Percentiles rank a stretch among this genome's conserved stretches.
Conservation (phyloP, 2,329 filamentous ascomycete genomes). For the Didymella segeticola region DNA sequence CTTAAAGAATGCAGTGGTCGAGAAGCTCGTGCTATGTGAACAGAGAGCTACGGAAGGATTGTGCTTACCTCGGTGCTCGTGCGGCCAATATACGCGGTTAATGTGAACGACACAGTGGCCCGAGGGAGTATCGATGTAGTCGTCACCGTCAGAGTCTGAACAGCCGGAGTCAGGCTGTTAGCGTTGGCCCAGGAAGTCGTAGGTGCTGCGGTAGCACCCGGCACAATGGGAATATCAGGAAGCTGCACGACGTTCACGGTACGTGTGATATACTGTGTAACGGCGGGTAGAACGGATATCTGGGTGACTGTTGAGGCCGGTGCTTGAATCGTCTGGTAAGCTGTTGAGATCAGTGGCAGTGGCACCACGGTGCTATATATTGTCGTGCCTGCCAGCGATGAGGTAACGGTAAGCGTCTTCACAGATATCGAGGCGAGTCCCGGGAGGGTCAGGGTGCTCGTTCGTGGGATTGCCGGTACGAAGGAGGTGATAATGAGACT, state of each 20-base stretch:
- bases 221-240: background rate
- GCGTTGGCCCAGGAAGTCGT: background rate
- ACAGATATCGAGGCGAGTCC: background rate
- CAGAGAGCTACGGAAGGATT: background rate
- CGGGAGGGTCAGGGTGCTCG: background rate
- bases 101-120: background rate
- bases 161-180: background rate
- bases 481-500: background rate
- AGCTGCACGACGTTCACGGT: background rate
- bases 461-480: background rate
- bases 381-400: background rate
- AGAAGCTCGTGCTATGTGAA: background rate
- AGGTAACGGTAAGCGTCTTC: background rate
- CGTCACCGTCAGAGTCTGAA: background rate
- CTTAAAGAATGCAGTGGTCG: background rate
- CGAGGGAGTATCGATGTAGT: background rate
- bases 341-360: background rate
- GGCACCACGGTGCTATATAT: background rate
- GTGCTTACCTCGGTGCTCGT: background rate
- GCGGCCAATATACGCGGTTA: background rate
- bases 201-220: background rate
- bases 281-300: background rate
- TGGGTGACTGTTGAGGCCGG: background rate
- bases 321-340: background rate
- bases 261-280: background rate